phyloP scores from a whole-genome alignment of 495 filamentous ascomycete genomes.

The Pseudomonodictys pantanalensis region DNA sequence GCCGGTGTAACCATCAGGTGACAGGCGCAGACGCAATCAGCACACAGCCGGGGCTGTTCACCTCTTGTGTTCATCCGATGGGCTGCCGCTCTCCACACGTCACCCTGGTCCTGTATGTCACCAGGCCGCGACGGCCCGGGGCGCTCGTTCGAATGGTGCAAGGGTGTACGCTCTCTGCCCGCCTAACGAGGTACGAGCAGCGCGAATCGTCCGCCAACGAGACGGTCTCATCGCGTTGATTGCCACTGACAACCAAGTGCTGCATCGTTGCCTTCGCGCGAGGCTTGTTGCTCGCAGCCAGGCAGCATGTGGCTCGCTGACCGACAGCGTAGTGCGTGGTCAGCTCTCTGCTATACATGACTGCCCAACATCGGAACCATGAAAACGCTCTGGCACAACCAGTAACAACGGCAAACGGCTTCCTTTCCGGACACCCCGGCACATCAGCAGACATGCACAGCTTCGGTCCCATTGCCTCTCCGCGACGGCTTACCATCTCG shows the following conservation, averaged over 20 bases:
- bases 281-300: no score
- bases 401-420: not conserved
- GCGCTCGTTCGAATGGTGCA: conserved; percentile 12
- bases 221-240: not conserved
- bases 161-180: not conserved
- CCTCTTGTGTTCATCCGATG: no score
- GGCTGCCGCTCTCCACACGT: conserved; percentile 2
- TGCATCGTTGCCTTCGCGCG: conserved; percentile 17
- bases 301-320: no score
- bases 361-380: no score
- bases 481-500: not conserved
- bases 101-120: conserved; percentile 21
- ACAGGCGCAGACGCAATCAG: no score
- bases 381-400: not conserved
- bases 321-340: no score
- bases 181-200: not conserved
- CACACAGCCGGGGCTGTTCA: no score
- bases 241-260: not conserved
- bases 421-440: not conserved
- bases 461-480: not conserved
- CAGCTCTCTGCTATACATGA: no score
- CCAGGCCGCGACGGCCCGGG: conserved; percentile 24
- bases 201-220: not conserved
- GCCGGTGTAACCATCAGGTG: no score
- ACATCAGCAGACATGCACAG: no score